phyloP scores from a whole-genome alignment of 257 asterid genomes.

The Forsythia viridissima region DNA sequence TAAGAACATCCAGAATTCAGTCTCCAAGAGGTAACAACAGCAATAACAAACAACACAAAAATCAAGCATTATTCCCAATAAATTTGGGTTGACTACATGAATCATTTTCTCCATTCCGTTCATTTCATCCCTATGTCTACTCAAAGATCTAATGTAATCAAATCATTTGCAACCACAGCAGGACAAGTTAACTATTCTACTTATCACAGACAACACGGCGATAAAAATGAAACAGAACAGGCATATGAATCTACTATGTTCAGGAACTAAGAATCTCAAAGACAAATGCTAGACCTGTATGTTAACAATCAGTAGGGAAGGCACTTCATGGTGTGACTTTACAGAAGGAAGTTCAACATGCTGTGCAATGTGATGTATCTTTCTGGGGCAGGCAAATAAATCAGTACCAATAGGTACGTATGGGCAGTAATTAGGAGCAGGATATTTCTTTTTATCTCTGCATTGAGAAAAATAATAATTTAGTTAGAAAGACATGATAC shows the following conservation, averaged over 20 bases:
- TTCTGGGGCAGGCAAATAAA: conserved; percentile 61
- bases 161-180: background rate
- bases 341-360: conserved; percentile 66
- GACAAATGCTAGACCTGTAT: conserved; percentile 55
- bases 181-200: background rate
- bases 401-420: conserved; percentile 77
- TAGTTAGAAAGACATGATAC: background rate
- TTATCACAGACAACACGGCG: too few relatives aligned
- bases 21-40: background rate
- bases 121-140: background rate
- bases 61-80: background rate
- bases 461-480: background rate
- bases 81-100: background rate
- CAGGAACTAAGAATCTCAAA: background rate
- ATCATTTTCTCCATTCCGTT: background rate
- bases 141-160: background rate
- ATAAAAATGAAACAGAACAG: too few relatives aligned
- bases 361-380: conserved; percentile 79
- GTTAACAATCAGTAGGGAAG: conserved; percentile 70
- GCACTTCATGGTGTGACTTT: conserved; percentile 50
- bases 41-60: background rate
- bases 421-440: conserved; percentile 71
- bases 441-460: conserved; percentile 79
- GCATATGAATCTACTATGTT: background rate
- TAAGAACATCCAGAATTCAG: conserved; percentile 15